phyloP scores from a whole-genome alignment of 164 flowering plant genomes.

The Taxillus chinensis region DNA sequence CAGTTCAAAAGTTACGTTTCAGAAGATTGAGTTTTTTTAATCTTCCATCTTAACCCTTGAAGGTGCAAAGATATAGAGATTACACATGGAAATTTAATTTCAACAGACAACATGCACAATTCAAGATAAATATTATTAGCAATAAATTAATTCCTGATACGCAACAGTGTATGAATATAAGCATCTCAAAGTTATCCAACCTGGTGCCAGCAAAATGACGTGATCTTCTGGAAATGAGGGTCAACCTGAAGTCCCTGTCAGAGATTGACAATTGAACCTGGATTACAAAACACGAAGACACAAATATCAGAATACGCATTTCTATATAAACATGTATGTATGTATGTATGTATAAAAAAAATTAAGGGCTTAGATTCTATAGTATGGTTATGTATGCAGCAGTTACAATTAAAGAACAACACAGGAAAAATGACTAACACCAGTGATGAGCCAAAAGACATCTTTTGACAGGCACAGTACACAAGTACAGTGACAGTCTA shows the following conservation, averaged over 20 bases:
- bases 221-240: slow-evolving; percentile 94
- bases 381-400: too few species aligned
- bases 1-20: background rate
- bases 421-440: too few species aligned
- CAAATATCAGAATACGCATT: background rate
- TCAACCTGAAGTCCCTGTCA: slow-evolving; percentile 59
- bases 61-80: background rate
- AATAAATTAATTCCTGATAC: background rate
- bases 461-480: too few species aligned
- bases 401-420: too few species aligned
- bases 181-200: slow-evolving; percentile 23
- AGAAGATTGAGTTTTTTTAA: background rate
- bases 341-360: too few species aligned
- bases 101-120: background rate
- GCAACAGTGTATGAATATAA: background rate
- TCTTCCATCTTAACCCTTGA: background rate
- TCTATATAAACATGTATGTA: background rate
- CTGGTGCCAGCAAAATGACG: slow-evolving; percentile 99
- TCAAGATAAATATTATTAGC: background rate
- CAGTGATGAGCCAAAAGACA: too few species aligned
- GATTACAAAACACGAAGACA: slow-evolving; percentile 15
- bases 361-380: too few species aligned
- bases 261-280: slow-evolving; percentile 62
- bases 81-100: background rate
- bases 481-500: too few species aligned